A percentile compares a stretch with the other conserved stretches of the same genome.
Conservation (phyloP, 1,284 basidiomycete genomes). For the Erythrobasidium hasegawianum region DNA sequence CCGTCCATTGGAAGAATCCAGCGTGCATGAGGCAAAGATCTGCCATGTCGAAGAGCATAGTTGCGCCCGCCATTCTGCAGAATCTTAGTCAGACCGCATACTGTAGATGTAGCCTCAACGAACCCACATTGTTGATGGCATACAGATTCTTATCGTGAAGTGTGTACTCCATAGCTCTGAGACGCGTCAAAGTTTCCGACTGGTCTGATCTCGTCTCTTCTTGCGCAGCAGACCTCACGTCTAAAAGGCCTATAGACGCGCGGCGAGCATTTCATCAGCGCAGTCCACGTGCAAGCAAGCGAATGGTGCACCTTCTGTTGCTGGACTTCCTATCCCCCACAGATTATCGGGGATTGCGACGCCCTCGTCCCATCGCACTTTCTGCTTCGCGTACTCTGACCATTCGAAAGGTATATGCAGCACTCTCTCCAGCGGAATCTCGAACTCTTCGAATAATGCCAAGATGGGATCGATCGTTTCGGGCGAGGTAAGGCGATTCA, state of each 20-base stretch:
- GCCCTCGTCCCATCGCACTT: conserved; percentile 45
- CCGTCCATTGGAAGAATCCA: conserved; percentile 48
- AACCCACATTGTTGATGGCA: conserved; percentile 48
- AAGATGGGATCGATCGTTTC: conserved; percentile 43
- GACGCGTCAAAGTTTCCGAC: conserved; percentile 31
- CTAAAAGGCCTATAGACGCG: too few relatives aligned
- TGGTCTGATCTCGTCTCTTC: not conserved
- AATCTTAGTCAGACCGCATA: not conserved
- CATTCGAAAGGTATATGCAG: conserved; percentile 46
- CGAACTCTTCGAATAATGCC: conserved; percentile 42
- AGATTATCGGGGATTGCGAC: conserved; percentile 38
- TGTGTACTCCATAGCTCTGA: conserved; percentile 46
- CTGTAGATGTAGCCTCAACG: not conserved
- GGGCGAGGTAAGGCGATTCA: conserved; percentile 44
- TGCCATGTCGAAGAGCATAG: conserved; percentile 46
- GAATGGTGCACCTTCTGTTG: not conserved
- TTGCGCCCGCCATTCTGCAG: conserved; percentile 48
- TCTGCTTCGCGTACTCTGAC: conserved; percentile 42
- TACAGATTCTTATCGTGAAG: conserved; percentile 48
- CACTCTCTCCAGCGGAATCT: conserved; percentile 42
- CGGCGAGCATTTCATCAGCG: too few relatives aligned
- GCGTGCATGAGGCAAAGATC: conserved; percentile 43
- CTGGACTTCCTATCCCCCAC: conserved; percentile 42
- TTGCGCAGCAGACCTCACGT: not conserved
- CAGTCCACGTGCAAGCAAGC: not conserved